Conservation (phyloP, 192 early-diverging fungal species). For the Geranomyces michiganensis region DNA sequence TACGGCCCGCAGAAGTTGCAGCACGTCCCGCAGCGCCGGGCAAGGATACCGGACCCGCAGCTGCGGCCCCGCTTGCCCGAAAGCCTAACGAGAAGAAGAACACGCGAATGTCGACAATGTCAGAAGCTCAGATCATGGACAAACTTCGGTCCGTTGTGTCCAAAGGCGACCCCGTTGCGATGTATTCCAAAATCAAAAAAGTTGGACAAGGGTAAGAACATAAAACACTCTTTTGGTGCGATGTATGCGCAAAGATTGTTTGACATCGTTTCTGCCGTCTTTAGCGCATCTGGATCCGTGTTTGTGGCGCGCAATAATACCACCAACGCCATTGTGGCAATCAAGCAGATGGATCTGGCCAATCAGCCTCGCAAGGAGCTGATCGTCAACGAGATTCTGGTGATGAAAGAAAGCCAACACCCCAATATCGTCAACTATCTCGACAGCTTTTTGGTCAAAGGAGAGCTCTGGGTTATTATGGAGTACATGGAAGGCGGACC, state of each 20-base stretch:
- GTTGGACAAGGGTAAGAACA: constrained; percentile 95
- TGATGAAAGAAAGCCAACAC: constrained; percentile 84
- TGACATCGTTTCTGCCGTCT: neutral
- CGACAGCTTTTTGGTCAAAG: constrained; percentile 86
- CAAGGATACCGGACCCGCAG: constrained; percentile 33
- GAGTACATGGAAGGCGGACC: constrained; percentile 99
- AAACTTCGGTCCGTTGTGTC: constrained; percentile 87
- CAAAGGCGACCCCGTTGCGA: constrained; percentile 81
- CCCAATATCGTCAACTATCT: constrained; percentile 98
- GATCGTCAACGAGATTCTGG: constrained; percentile 77
- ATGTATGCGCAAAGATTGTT: neutral
- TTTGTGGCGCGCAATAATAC: constrained; percentile 80
- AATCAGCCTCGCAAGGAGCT: constrained; percentile 64
- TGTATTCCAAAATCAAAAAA: constrained; percentile 94
- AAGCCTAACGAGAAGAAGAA: constrained; percentile 35
- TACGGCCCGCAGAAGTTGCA: constrained; percentile 32
- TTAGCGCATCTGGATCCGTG: constrained; percentile 82
- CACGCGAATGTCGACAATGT: constrained; percentile 82
- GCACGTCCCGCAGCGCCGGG: constrained; percentile 24
- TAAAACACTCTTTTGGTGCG: no score
- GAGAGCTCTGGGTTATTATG: constrained; percentile 97
- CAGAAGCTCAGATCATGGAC: constrained; percentile 94
- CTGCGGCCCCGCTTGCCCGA: constrained; percentile 26
- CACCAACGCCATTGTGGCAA: constrained; percentile 51
- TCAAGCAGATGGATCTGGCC: constrained; percentile 67